A percentile compares a stretch with the other conserved stretches of the same genome.
These are phyloP conservation scores for Zangia roseola DNA, from an alignment of 768 basidiomycete species.

Conservation along the genomic window DNA sequence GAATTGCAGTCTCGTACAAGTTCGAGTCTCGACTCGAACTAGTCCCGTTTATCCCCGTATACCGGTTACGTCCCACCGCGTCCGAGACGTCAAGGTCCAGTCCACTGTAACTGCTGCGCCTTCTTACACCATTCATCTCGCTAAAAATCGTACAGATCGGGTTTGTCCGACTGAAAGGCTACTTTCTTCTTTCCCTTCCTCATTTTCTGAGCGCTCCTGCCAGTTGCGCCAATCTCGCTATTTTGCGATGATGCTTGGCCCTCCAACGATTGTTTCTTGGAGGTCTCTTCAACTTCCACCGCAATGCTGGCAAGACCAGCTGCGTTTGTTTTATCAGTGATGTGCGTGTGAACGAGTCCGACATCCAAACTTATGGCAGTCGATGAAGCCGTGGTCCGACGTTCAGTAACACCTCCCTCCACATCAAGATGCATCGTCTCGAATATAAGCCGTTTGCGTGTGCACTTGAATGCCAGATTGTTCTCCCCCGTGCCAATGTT, in stretches of 20 bases:
- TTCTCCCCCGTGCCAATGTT: conserved; percentile 83
- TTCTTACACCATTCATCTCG: neutral
- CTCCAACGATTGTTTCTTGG: conserved; percentile 1
- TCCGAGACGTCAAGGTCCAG: no score
- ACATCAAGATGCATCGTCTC: conserved; percentile 89
- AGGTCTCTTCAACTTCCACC: conserved; percentile 43
- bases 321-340: conserved; percentile 9
- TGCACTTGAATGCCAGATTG: conserved; percentile 93
- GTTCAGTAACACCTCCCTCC: conserved; percentile 80
- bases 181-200: conserved; percentile 66
- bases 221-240: conserved; percentile 1
- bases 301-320: conserved; percentile 38
- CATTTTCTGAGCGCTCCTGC: conserved; percentile 17
- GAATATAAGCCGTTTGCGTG: conserved; percentile 80
- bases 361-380: conserved; percentile 22
- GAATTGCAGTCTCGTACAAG: no score
- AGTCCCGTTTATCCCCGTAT: no score
- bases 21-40: no score
- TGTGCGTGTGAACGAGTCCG: conserved; percentile 18
- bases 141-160: conserved; percentile 77
- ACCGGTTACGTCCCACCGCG: no score
- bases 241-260: conserved; percentile 12
- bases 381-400: conserved; percentile 57
- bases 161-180: conserved; percentile 62
- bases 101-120: no score